Evolutionary conservation across 352 stramenopile genomes (phyloP), one percentile per base, ranked within the genome.

Genomic region (Halophytophthora polymorphica): DNA sequence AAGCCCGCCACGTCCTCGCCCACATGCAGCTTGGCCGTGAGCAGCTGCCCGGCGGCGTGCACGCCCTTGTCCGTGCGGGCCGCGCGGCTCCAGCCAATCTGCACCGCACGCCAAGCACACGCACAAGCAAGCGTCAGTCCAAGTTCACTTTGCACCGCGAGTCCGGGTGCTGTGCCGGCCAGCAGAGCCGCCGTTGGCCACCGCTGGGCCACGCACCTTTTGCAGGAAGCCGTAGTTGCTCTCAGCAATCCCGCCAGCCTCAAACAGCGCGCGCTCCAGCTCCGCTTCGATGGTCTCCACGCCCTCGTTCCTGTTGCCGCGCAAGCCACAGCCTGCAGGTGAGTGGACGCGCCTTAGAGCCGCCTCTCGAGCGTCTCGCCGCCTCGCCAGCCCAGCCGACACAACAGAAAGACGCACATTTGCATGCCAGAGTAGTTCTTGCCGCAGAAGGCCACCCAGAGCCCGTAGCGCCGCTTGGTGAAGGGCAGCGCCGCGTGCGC

Each of bases 41-140:
- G 53, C 43, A 96, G 52, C 50, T 96, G 84, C 0, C 86, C 86
- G 0, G 84, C 81, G 6, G 89, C 89, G 53, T 96, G 86, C 22
- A 97, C 89, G 43, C 87, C 88, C 60, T 97, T 97, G 69, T 97
- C 89, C 5, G 89, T 97, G 18, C 89, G 76, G 2, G 86, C 88
- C 1, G 87, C 85, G 35, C 89, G 85, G 44, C 77, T 93, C 86
- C 86, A 97, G 4, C 86, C 86, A 25, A 97, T 89, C 67, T 85
- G 53, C 19, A 10, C 28, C 29, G 14, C 14, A 0, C 37, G 10
- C 19, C 42, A 43, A 44, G 7, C 34, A 44, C n/a, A 13, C 31
- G 18, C 12, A 40, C 13, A 28, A 23, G 25, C 22, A 17, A 40
- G 17, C n/a, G 15, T 15, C 8, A 41, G 2, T 21, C 2, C 13